phyloP scores from a whole-genome alignment of 140 eudicot species.

The Cichorium intybus region DNA sequence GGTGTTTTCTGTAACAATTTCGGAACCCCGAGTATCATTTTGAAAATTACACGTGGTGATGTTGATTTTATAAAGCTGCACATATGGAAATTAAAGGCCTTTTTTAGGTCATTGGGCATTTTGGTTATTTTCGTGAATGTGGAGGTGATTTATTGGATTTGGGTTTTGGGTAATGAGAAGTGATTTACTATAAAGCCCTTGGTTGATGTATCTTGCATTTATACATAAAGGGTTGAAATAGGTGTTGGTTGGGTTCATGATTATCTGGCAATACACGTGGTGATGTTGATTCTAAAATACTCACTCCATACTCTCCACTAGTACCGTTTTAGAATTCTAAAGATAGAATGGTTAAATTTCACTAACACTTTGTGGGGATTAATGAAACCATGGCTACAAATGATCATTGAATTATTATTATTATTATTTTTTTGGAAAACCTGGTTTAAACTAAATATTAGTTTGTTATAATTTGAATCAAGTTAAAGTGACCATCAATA shows the following conservation, averaged over 20 bases:
- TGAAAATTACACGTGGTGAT: neutral
- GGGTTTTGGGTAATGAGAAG: neutral
- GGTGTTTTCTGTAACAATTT: conserved; percentile 21
- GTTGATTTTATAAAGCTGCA: neutral
- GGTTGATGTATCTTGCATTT: conserved; percentile 26
- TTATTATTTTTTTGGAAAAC: too few species aligned
- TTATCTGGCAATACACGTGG: neutral
- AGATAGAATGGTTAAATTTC: too few species aligned
- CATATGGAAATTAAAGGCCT: neutral
- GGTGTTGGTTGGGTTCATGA: neutral
- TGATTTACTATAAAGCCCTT: conserved; percentile 5
- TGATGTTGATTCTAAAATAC: neutral
- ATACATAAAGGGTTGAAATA: neutral
- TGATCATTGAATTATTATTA: too few species aligned
- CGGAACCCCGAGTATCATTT: conserved; percentile 4
- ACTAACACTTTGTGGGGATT: too few species aligned
- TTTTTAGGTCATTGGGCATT: conserved; percentile 10
- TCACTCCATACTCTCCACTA: too few species aligned
- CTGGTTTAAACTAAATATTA: too few species aligned
- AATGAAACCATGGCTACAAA: too few species aligned
- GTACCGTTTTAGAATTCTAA: too few species aligned
- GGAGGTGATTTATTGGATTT: conserved; percentile 18
- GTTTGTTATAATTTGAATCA: too few species aligned
- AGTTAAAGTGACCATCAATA: too few species aligned
- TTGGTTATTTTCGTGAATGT: conserved; percentile 15